Evolutionary conservation across 805 yeast species (phyloP).

Genomic region (Barnettozyma botsteinii): DNA sequence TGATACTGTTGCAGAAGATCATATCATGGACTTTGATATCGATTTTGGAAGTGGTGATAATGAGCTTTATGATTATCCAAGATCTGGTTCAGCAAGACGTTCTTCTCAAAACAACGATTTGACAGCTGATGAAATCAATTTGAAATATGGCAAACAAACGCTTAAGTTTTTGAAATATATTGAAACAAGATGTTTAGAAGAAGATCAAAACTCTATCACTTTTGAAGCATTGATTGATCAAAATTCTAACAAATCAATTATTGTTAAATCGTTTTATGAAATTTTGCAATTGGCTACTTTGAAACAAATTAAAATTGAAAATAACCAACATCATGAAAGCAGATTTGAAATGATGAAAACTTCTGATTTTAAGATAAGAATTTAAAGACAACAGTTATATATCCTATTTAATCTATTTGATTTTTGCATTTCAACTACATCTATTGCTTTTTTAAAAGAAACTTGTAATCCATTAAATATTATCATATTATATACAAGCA

Average conservation of each 20-base stretch:
- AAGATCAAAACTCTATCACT: slow-evolving; percentile 2
- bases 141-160: slow-evolving; percentile 14
- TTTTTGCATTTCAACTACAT: too few species aligned
- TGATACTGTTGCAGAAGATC: slow-evolving; percentile 15
- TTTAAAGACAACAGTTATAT: neutral
- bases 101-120: neutral
- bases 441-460: too few species aligned
- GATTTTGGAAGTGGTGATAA: slow-evolving; percentile 3
- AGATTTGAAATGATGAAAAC: slow-evolving; percentile 10
- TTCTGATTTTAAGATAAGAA: slow-evolving; percentile 9
- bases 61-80: neutral
- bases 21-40: slow-evolving; percentile 9
- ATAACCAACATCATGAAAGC: neutral
- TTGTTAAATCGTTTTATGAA: slow-evolving; percentile 25
- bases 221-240: slow-evolving; percentile 17
- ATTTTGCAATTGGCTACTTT: slow-evolving; percentile 23
- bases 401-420: too few species aligned
- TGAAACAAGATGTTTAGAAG: slow-evolving; percentile 16
- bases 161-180: slow-evolving; percentile 19
- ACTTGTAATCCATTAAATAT: neutral
- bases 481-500: neutral
- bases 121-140: slow-evolving; percentile 3
- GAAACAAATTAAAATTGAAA: slow-evolving; percentile 11
- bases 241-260: slow-evolving; percentile 9
- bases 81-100: slow-evolving; percentile 2